Base-by-base conservation (phyloP, 768 basidiomycete genomes). In the Leccinum subgranulosum region DNA sequence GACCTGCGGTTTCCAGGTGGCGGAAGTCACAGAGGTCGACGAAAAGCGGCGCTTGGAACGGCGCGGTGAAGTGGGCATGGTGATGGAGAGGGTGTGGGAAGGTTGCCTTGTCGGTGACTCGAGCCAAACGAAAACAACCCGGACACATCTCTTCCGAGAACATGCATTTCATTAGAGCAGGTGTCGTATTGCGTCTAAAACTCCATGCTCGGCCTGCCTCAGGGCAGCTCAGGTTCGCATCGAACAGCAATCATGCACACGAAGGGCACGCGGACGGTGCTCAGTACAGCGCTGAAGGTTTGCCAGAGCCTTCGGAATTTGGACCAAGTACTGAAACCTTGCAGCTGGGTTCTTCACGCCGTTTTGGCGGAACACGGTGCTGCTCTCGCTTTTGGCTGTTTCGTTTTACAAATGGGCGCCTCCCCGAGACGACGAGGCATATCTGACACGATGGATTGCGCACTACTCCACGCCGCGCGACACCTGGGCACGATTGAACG, bases 391-490 rank as follows among this genome's bases (percentile, higher is more conserved):
- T 43, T 73, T 77, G 9, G 79, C 73, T 45, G 82, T 77, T 45
- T 81, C 77, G 11, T 80, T 81, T 59, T 86, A 87, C 76, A 89
- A 89, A 71, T 86, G 77, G 66, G 85, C 87, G 3, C 89, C 90
- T 1, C 73, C 78, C 54, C 79, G 83, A 7, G 74, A 73, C 29
- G 81, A 87, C 39, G 83, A 88, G 57, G 81, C 78, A 51, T 84
- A 82, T 64, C 68, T 91, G 66, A 87, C 87, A 12, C 80, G 81
- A 45, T 88, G 83, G 81, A 82, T 92, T 64, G 76, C 79, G 27
- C 67, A 84, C 66, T 86, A 84, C 73, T 71, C 71, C 39, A 78
- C 82, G 2, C 76, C 87, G 6, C 65, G 72, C 28, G 78, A 83
- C 52, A 71, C 79, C 57, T 89, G 86, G 86, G 71, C 80, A 33